These are phyloP conservation scores for Tolypocladium ophioglossoides DNA, from an alignment of 2,329 filamentous ascomycete genomes.

Conservation along the genomic window DNA sequence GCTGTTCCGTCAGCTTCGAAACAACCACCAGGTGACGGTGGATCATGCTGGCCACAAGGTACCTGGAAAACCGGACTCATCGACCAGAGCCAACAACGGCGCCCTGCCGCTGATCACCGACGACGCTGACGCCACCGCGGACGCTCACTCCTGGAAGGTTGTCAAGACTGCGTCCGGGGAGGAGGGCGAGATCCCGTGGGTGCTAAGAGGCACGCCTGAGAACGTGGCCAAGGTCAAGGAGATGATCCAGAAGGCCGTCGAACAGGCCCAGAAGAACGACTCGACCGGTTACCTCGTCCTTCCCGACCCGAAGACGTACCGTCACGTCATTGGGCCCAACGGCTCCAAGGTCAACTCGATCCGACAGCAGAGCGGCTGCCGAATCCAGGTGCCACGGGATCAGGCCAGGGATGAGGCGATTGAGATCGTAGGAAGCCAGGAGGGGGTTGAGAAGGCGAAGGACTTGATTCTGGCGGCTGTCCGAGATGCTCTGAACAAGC, in stretches of 20 bases:
- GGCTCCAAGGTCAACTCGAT: constrained; percentile 90
- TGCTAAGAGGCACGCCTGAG: constrained; percentile 69
- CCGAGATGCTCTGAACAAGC: constrained; percentile 40
- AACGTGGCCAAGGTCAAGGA: constrained; percentile 74
- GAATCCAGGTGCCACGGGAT: constrained; percentile 84
- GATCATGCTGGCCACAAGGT: constrained; percentile 77
- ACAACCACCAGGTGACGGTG: constrained; percentile 78
- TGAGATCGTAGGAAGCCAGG: constrained; percentile 70
- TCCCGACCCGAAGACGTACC: constrained; percentile 80
- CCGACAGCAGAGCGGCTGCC: constrained; percentile 83
- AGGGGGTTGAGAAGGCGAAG: constrained; percentile 77
- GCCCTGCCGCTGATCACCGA: constrained; percentile 89
- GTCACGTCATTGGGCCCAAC: constrained; percentile 79
- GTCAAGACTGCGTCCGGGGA: constrained; percentile 53
- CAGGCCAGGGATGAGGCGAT: constrained; percentile 72
- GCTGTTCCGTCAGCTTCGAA: constrained; percentile 84
- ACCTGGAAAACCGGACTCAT: constrained; percentile 55
- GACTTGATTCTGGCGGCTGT: constrained; percentile 83
- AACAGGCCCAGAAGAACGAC: constrained; percentile 57
- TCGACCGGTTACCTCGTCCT: constrained; percentile 81
- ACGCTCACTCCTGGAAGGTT: constrained; percentile 74
- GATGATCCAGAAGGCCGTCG: constrained; percentile 60
- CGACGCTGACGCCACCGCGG: constrained; percentile 52
- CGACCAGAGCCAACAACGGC: constrained; percentile 45
- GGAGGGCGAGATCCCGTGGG: constrained; percentile 75